phyloP scores from a whole-genome alignment of 2,329 filamentous ascomycete species.

The Tolypocladium pustulatum region DNA sequence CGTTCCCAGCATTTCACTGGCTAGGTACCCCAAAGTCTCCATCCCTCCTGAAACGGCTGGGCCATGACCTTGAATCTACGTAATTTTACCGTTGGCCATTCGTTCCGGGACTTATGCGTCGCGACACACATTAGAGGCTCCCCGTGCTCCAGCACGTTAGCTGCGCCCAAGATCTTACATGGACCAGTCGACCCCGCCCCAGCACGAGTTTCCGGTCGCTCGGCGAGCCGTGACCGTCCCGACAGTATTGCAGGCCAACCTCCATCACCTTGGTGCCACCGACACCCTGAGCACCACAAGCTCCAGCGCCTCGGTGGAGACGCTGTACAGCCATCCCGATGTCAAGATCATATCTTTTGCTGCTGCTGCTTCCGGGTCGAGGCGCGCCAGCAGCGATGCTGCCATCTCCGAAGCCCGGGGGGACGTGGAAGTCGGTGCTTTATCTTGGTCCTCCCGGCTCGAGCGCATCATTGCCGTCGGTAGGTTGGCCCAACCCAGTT shows the following conservation, averaged over 20 bases:
- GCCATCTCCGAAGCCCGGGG: neutral
- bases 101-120: too few relatives aligned
- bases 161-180: neutral
- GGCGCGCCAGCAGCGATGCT: conserved; percentile 11
- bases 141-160: neutral
- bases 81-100: too few relatives aligned
- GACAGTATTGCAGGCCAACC: neutral
- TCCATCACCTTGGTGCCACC: neutral
- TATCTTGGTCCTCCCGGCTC: conserved; percentile 64
- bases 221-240: neutral
- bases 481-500: conserved; percentile 24
- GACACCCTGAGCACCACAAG: neutral
- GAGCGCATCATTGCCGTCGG: conserved; percentile 75
- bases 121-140: neutral
- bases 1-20: neutral
- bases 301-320: conserved; percentile 39
- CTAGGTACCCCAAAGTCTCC: neutral
- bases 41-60: neutral
- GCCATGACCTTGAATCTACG: neutral
- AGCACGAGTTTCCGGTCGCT: neutral
- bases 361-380: conserved; percentile 21
- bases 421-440: conserved; percentile 43
- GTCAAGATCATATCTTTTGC: conserved; percentile 55
- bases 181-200: neutral
- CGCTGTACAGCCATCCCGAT: conserved; percentile 62